Evolutionary conservation across 768 basidiomycete species (phyloP), one percentile per base, ranked within the genome.

Genomic region (Sutorius australiensis): DNA sequence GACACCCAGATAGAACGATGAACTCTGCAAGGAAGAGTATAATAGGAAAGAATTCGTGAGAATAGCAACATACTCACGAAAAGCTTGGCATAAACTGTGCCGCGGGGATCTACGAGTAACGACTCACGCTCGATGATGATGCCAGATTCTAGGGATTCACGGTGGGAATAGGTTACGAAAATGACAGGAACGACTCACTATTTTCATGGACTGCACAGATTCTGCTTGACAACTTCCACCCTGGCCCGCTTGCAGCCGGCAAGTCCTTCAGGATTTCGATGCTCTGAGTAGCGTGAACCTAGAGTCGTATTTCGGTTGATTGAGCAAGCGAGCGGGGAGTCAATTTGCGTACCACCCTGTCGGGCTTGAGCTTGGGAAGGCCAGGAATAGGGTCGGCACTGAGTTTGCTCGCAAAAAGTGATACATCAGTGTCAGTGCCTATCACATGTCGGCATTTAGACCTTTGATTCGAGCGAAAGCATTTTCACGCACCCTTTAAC

Each of bases 261-360:
- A 95, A 73, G n/a, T 84, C 80, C 66, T 83, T 87, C 54, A 94
- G 64, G 28, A 92, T 78, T 67, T 93, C 83, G 53, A 94, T 88
- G 7, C 81, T 83, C 66, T 92, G 90, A 11, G 82, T 82, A 6
- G 74, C 91, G 62, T 94, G 91, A 4, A 91, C 84, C 86, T 90
- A 42, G 24, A 24, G 24, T 4, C 14, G 40, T 30, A 27, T 32
- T 9, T 48, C 14, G 40, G 47, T 5, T 28, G 13, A 27, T 36
- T 30, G 7, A 2, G 10, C 19, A 32, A 34, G 31, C 7, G 13
- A 32, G 24, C 4, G 5, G 30, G 30, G 5, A 49, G 33, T 39
- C 5, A 8, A 40, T 11, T 27, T 2, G 70, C 84, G 43, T 62
- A 90, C 90, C 37, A 84, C 76, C 37, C 82, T 81, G 67, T 83